These are phyloP conservation scores for Antitrichia curtipendula DNA, from an alignment of 225 moss, liverwort and hornwort genomes.

Conservation along the genomic window DNA sequence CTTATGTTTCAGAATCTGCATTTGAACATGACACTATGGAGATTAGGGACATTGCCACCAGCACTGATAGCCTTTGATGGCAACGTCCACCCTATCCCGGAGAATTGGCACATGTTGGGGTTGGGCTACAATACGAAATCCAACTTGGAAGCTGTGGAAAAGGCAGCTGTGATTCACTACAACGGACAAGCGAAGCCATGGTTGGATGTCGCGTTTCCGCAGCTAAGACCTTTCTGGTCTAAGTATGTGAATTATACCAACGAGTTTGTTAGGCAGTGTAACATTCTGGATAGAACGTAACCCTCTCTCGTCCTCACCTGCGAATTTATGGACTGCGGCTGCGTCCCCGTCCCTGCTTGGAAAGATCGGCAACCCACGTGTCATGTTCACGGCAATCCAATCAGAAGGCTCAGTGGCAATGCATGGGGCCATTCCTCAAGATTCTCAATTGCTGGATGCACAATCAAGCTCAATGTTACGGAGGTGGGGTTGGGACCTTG, in stretches of 20 bases:
- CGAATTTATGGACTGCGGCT: background rate
- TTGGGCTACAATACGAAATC: slow-evolving; percentile 80
- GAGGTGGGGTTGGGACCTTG: background rate
- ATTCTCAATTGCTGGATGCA: background rate
- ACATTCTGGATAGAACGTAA: slow-evolving; percentile 64
- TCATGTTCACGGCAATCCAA: background rate
- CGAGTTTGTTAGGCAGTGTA: slow-evolving; percentile 95
- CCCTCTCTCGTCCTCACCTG: background rate
- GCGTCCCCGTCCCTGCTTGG: background rate
- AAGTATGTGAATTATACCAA: slow-evolving; percentile 92
- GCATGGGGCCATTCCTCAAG: background rate
- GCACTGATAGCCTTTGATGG: slow-evolving; percentile 95
- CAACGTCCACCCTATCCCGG: slow-evolving; percentile 77
- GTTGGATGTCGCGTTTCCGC: slow-evolving; percentile 88
- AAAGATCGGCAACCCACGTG: background rate
- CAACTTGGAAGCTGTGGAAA: slow-evolving; percentile 52
- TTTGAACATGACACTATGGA: slow-evolving; percentile 77
- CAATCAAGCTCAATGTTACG: background rate
- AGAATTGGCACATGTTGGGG: slow-evolving; percentile 92
- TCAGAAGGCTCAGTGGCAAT: background rate
- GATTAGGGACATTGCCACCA: slow-evolving; percentile 86
- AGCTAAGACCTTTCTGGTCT: slow-evolving; percentile 81
- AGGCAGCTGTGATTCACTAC: slow-evolving; percentile 83
- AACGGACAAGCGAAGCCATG: slow-evolving; percentile 98
- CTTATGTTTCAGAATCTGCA: slow-evolving; percentile 60